Evolutionary conservation across 345 rosid genomes (phyloP).

Genomic region (Salix caprea): DNA sequence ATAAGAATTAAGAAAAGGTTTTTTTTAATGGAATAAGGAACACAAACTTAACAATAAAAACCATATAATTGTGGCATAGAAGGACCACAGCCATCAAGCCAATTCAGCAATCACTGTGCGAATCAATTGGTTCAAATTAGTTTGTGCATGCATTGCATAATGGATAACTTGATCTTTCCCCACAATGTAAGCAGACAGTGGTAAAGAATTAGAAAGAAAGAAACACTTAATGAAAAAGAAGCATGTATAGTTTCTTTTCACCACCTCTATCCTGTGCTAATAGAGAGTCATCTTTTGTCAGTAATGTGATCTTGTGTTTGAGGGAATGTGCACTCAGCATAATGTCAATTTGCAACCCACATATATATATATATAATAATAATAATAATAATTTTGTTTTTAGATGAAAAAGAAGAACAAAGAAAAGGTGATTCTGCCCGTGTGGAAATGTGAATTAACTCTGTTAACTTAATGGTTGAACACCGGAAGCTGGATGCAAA

Average conservation of each 20-base stretch:
- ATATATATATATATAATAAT: too few relatives aligned
- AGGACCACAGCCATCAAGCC: too few relatives aligned
- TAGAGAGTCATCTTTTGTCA: neutral
- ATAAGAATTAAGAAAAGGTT: too few relatives aligned
- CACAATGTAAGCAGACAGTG: too few relatives aligned
- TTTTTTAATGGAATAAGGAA: too few relatives aligned
- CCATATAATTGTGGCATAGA: too few relatives aligned
- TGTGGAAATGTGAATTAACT: neutral
- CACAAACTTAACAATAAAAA: too few relatives aligned
- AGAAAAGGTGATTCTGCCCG: neutral
- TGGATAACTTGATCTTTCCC: too few relatives aligned
- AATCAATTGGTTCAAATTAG: too few relatives aligned
- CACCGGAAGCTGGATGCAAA: neutral
- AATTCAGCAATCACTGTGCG: too few relatives aligned
- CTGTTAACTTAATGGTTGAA: neutral
- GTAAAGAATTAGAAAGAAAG: neutral
- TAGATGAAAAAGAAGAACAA: neutral
- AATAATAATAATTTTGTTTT: neutral
- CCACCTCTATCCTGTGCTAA: neutral
- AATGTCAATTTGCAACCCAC: neutral
- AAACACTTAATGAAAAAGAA: neutral
- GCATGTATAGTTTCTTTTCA: neutral
- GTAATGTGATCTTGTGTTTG: neutral
- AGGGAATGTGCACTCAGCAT: neutral
- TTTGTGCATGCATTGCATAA: too few relatives aligned